These are phyloP conservation scores for Ampelocalamus luodianensis DNA, from an alignment of 176 grass and related monocot species.

Conservation along the genomic window DNA sequence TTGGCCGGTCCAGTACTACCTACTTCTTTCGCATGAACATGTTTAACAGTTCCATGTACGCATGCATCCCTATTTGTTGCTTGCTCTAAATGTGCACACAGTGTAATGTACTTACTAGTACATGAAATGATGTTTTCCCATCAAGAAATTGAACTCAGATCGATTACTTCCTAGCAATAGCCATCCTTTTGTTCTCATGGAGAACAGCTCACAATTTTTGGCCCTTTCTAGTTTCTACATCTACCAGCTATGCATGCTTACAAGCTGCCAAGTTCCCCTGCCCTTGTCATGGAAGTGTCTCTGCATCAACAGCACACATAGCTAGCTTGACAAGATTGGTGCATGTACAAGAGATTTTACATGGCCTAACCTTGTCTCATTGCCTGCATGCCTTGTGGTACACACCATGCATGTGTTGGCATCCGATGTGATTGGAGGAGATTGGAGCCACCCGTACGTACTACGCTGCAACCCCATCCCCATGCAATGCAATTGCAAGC, in stretches of 20 bases:
- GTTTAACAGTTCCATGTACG: neutral
- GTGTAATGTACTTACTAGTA: neutral
- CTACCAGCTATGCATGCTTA: neutral
- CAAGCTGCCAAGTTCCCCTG: constrained; percentile 26
- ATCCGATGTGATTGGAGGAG: constrained; percentile 31
- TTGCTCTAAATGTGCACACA: neutral
- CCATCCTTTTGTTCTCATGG: neutral
- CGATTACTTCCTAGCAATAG: neutral
- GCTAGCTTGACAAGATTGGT: constrained; percentile 58
- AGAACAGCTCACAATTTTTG: constrained; percentile 53
- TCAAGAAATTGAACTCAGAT: neutral
- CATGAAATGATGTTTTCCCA: constrained; percentile 6
- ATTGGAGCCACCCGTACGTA: constrained; percentile 29
- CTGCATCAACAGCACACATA: constrained; percentile 28
- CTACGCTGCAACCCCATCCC: neutral
- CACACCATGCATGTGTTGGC: constrained; percentile 24
- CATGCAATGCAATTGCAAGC: constrained; percentile 28
- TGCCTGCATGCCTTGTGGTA: constrained; percentile 31
- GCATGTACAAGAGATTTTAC: constrained; percentile 40
- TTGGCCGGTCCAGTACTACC: neutral
- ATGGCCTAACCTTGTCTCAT: constrained; percentile 58
- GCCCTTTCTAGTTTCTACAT: constrained; percentile 28
- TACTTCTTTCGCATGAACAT: neutral
- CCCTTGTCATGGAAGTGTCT: constrained; percentile 47
- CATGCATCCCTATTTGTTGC: neutral